Percentiles rank a stretch among this genome's conserved stretches.
These are phyloP conservation scores for Nakazawaea sp. DNA, from an alignment of 805 yeast species.

Conservation along the genomic window DNA sequence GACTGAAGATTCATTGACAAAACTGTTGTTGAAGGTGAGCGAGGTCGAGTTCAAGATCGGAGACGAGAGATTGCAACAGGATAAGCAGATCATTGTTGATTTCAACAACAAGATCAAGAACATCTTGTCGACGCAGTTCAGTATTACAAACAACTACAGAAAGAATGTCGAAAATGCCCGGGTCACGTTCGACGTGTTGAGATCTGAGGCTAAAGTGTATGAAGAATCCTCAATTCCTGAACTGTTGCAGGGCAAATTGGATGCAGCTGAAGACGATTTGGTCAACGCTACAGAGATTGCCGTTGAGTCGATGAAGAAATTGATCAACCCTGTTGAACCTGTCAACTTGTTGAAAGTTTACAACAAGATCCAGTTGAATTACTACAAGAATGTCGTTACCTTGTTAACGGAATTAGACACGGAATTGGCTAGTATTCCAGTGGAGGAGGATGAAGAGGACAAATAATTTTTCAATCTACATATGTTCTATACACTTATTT, in stretches of 20 bases:
- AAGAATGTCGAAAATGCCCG: slow-evolving; percentile 65
- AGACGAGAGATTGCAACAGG: slow-evolving; percentile 63
- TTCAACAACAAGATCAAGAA: slow-evolving; percentile 51
- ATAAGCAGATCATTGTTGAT: slow-evolving; percentile 49
- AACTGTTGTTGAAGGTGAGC: slow-evolving; percentile 47
- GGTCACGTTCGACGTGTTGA: slow-evolving; percentile 59
- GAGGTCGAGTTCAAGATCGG: slow-evolving; percentile 59
- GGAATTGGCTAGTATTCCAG: slow-evolving; percentile 34
- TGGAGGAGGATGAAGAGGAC: slow-evolving; percentile 29
- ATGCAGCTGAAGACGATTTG: slow-evolving; percentile 65
- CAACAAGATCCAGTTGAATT: slow-evolving; percentile 63
- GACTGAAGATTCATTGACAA: slow-evolving; percentile 41
- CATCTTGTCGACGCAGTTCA: slow-evolving; percentile 50
- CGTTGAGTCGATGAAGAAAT: slow-evolving; percentile 69
- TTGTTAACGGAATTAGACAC: slow-evolving; percentile 40
- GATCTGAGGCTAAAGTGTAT: slow-evolving; percentile 44
- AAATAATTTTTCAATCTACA: neutral
- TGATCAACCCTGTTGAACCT: slow-evolving; percentile 61
- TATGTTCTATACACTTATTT: neutral
- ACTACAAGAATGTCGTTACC: slow-evolving; percentile 43
- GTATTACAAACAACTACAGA: slow-evolving; percentile 53
- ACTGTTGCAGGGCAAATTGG: slow-evolving; percentile 43
- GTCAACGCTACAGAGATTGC: slow-evolving; percentile 75
- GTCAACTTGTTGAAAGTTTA: slow-evolving; percentile 60
- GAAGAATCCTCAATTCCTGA: slow-evolving; percentile 32